Conservation (phyloP, 225 moss, liverwort and hornwort genomes). For the Polytrichum commune region DNA sequence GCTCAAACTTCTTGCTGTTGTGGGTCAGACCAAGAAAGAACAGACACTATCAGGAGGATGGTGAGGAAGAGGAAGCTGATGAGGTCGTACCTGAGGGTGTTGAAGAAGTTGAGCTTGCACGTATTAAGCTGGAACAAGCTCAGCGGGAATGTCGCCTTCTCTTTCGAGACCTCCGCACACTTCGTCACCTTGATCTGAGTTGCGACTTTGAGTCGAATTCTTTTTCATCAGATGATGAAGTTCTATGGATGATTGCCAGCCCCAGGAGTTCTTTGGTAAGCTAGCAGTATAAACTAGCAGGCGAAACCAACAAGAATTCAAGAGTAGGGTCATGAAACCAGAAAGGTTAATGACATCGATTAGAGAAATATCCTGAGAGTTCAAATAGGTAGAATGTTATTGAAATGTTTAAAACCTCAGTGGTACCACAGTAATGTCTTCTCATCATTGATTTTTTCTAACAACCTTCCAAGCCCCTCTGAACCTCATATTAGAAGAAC, state of each 20-base stretch:
- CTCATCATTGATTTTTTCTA: too few species aligned
- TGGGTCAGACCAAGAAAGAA: constrained; percentile 58
- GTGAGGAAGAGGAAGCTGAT: constrained; percentile 89
- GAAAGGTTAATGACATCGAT: too few species aligned
- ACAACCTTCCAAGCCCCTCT: too few species aligned
- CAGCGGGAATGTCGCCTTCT: constrained; percentile 83
- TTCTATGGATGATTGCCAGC: constrained; percentile 52
- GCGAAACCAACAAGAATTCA: too few species aligned
- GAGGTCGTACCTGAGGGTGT: constrained; percentile 99
- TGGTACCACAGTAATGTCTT: too few species aligned
- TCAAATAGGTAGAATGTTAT: too few species aligned
- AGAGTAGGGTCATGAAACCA: too few species aligned
- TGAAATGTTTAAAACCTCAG: too few species aligned
- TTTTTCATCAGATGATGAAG: constrained; percentile 35
- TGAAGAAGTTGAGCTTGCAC: constrained; percentile 91
- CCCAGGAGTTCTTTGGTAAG: constrained; percentile 56
- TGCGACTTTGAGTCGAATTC: constrained; percentile 28
- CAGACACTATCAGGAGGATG: constrained; percentile 68
- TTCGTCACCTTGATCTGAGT: constrained; percentile 30
- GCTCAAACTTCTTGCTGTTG: not conserved
- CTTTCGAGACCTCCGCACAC: constrained; percentile 54
- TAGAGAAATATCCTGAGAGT: too few species aligned
- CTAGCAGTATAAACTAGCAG: not conserved
- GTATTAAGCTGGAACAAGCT: constrained; percentile 88
- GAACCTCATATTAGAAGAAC: too few species aligned